Conservation (phyloP, 2,329 filamentous ascomycete genomes). For the Colletotrichum lupini region DNA sequence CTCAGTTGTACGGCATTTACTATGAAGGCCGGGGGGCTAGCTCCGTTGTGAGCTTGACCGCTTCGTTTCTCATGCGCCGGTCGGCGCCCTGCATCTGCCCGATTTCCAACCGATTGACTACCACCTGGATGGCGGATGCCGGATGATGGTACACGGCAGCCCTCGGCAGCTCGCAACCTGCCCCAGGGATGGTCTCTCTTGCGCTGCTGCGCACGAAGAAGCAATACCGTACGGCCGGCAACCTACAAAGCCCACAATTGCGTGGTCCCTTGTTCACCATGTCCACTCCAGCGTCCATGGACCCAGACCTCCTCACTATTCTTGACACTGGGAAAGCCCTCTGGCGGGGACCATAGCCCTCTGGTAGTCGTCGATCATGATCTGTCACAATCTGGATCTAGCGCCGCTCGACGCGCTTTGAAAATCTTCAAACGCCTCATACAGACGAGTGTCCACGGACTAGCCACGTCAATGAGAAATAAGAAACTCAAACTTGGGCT, state of each 20-base stretch:
- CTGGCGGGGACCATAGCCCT: slow-evolving; percentile 10
- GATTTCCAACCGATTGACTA: neutral
- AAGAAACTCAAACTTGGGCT: neutral
- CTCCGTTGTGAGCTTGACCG: slow-evolving; percentile 20
- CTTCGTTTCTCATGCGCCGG: slow-evolving; percentile 11
- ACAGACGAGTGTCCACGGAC: slow-evolving; percentile 12
- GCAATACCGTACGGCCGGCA: slow-evolving; percentile 32
- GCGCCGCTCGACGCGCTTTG: neutral
- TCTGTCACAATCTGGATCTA: slow-evolving; percentile 37
- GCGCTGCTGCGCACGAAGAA: slow-evolving; percentile 14
- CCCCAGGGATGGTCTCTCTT: slow-evolving; percentile 3
- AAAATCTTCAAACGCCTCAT: slow-evolving; percentile 13
- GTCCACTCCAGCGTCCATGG: slow-evolving; percentile 7
- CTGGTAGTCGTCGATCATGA: slow-evolving; percentile 34
- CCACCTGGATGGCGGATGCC: slow-evolving; percentile 1
- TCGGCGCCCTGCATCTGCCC: slow-evolving; percentile 11
- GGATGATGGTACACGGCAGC: slow-evolving; percentile 19
- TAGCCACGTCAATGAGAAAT: neutral
- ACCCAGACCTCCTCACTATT: slow-evolving; percentile 18
- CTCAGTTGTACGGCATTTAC: slow-evolving; percentile 26
- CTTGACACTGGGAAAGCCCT: slow-evolving; percentile 17
- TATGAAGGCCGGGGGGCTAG: slow-evolving; percentile 16
- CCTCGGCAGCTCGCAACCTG: slow-evolving; percentile 13
- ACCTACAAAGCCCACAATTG: slow-evolving; percentile 22
- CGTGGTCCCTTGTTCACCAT: slow-evolving; percentile 19